A percentile compares a stretch with the other conserved stretches of the same genome.
These are phyloP conservation scores for Tylopilus vinaceipallidus DNA, from an alignment of 768 basidiomycete genomes.

Conservation along the genomic window DNA sequence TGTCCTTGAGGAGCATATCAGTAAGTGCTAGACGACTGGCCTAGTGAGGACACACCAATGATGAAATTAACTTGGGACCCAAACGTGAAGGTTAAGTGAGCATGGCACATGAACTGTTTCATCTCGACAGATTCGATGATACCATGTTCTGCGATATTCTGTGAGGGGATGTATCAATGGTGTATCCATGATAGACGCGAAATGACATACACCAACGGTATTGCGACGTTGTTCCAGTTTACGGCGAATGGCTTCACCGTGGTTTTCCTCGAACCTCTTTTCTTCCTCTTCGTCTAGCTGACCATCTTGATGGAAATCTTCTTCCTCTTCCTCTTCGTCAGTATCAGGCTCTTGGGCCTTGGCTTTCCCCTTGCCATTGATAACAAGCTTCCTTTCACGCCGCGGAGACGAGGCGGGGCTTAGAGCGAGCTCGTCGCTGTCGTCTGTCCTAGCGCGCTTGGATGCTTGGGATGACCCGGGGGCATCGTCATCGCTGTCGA, in stretches of 20 bases:
- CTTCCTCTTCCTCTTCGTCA: conserved; percentile 32
- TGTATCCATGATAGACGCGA: conserved; percentile 33
- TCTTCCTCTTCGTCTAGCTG: conserved; percentile 53
- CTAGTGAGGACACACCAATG: conserved; percentile 55
- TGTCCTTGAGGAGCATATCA: conserved; percentile 52
- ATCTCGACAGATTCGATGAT: conserved; percentile 85
- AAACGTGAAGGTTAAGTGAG: conserved; percentile 77
- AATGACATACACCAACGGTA: conserved; percentile 44
- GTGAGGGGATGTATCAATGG: neutral
- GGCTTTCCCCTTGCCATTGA: conserved; percentile 34
- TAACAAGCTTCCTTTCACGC: conserved; percentile 30
- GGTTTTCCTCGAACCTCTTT: conserved; percentile 60
- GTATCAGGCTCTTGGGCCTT: conserved; percentile 28
- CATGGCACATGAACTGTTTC: conserved; percentile 96
- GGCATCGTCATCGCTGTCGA: conserved; percentile 43
- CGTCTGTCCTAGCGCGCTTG: conserved; percentile 45
- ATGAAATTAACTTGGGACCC: conserved; percentile 97
- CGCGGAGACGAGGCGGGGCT: conserved; percentile 12
- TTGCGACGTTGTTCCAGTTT: conserved; percentile 46
- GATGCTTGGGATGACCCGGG: conserved; percentile 33
- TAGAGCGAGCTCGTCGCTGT: conserved; percentile 34
- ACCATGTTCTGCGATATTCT: conserved; percentile 84
- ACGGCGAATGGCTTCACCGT: conserved; percentile 54
- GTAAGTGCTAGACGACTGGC: neutral
- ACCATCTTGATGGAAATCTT: conserved; percentile 36